These are phyloP conservation scores for Xylaria longipes DNA, from an alignment of 495 filamentous ascomycete species.

Conservation along the genomic window DNA sequence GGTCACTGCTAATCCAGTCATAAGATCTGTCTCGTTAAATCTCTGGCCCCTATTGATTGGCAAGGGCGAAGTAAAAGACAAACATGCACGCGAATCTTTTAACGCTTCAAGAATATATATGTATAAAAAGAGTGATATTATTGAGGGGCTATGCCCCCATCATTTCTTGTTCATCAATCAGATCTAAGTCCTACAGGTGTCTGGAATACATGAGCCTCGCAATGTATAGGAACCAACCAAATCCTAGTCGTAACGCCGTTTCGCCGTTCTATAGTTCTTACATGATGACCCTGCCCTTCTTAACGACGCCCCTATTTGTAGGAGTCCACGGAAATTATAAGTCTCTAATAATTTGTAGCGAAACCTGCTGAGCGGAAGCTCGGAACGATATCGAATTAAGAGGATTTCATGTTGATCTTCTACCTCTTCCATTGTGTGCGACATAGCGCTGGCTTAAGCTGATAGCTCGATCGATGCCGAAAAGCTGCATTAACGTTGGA, in stretches of 20 bases:
- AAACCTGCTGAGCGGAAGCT: neutral
- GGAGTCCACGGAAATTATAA: neutral
- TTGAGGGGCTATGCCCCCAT: neutral
- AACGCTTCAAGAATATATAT: neutral
- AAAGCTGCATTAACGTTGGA: neutral
- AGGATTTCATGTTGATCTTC: neutral
- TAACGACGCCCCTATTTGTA: neutral
- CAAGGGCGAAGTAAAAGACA: too few relatives aligned
- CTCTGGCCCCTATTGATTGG: too few relatives aligned
- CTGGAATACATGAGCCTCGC: conserved; percentile 7
- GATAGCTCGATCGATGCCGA: neutral
- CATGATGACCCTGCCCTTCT: conserved; percentile 8
- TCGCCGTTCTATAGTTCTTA: conserved; percentile 21
- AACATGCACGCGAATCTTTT: neutral
- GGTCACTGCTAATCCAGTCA: neutral
- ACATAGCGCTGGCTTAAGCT: neutral
- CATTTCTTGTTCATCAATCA: conserved; percentile 16
- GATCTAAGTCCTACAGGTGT: conserved; percentile 19
- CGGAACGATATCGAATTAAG: neutral
- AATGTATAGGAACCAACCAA: conserved; percentile 14
- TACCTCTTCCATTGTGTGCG: neutral
- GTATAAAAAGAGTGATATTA: neutral
- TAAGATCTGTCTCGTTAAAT: neutral
- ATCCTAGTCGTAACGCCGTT: conserved; percentile 19
- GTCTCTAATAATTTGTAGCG: neutral